Percentiles rank a stretch among this genome's conserved stretches.
Evolutionary conservation across 2,329 filamentous ascomycete genomes (phyloP).

Genomic region (Fusarium sp.): DNA sequence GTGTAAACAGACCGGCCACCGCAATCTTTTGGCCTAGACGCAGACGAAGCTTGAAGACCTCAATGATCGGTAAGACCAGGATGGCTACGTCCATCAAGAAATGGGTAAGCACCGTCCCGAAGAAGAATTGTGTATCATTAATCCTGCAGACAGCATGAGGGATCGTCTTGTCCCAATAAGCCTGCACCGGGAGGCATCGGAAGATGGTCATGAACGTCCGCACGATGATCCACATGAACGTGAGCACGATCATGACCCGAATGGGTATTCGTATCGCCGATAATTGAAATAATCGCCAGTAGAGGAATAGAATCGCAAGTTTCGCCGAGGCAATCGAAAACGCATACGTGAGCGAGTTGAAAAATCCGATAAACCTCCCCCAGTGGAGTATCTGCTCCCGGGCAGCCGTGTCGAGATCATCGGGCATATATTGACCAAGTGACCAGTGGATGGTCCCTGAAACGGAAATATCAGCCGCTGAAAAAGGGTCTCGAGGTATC

Average conservation of each 20-base stretch:
- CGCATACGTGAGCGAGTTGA: conserved; percentile 42
- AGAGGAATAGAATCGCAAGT: conserved; percentile 49
- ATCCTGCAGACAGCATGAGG: not conserved
- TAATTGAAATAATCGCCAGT: conserved; percentile 50
- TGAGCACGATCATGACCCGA: conserved; percentile 41
- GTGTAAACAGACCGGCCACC: conserved; percentile 24
- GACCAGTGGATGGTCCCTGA: conserved; percentile 41
- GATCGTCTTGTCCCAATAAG: conserved; percentile 2
- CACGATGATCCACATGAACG: conserved; percentile 45
- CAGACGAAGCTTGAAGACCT: conserved; percentile 30
- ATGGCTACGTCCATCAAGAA: conserved; percentile 25
- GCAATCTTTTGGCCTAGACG: conserved; percentile 27
- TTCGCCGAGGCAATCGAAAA: conserved; percentile 49
- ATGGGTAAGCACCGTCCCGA: conserved; percentile 1
- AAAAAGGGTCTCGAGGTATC: not conserved
- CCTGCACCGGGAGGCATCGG: not conserved
- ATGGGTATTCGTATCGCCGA: conserved; percentile 50
- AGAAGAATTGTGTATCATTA: not conserved
- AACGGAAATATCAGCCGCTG: not conserved
- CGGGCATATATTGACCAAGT: conserved; percentile 38
- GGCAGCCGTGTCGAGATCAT: not conserved
- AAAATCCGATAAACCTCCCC: conserved; percentile 33
- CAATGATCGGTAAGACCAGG: conserved; percentile 22
- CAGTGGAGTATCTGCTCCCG: conserved; percentile 31
- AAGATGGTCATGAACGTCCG: conserved; percentile 3